phyloP scores from a whole-genome alignment of 257 asterid genomes.

The Nicotiana tabacum region DNA sequence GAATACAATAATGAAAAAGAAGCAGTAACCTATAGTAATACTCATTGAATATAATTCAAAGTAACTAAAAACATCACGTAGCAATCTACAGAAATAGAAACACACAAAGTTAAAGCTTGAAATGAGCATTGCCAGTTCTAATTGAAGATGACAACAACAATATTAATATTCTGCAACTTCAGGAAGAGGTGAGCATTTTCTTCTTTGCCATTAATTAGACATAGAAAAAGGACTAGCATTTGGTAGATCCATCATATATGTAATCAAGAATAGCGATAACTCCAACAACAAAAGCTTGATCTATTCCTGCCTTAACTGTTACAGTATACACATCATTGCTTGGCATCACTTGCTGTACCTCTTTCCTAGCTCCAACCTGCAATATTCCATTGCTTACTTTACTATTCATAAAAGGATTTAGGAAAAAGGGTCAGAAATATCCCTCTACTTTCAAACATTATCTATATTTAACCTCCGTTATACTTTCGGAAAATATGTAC shows the following conservation, averaged over 20 bases:
- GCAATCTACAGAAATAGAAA: background rate
- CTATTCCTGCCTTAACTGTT: conserved; percentile 64
- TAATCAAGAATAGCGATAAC: conserved; percentile 83
- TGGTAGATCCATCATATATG: conserved; percentile 76
- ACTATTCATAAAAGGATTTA: background rate
- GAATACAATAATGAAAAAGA: too few species aligned
- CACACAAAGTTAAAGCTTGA: background rate
- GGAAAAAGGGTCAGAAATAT: too few species aligned
- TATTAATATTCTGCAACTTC: background rate
- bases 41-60: background rate
- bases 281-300: conserved; percentile 82
- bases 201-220: background rate
- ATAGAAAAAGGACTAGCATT: conserved; percentile 30
- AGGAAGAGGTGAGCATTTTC: background rate
- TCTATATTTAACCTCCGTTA: too few species aligned
- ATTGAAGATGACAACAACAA: background rate
- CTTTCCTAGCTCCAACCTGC: conserved; percentile 62
- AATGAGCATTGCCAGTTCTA: background rate
- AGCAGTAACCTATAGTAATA: too few species aligned
- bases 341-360: conserved; percentile 38
- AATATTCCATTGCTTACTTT: background rate
- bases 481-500: too few species aligned
- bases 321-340: conserved; percentile 63
- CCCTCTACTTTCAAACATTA: too few species aligned
- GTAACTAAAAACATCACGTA: background rate